phyloP scores from a whole-genome alignment of 768 basidiomycete species.

The Pleurotus salmoneostramineus region DNA sequence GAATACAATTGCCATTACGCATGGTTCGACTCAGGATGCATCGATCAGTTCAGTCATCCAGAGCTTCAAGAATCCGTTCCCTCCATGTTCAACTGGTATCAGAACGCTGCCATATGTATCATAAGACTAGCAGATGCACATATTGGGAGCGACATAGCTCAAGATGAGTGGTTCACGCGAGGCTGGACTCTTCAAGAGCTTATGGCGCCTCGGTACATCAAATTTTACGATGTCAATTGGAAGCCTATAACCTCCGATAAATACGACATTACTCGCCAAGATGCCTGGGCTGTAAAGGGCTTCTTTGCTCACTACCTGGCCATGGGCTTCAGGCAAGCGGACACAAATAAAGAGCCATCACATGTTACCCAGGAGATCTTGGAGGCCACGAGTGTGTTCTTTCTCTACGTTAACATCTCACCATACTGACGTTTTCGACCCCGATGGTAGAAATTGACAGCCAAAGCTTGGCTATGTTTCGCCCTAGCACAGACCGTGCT shows the following conservation, averaged over 20 bases:
- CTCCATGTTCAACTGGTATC: neutral
- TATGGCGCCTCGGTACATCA: neutral
- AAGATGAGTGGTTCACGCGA: neutral
- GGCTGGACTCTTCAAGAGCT: conserved; percentile 1
- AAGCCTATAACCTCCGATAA: neutral
- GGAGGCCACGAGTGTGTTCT: neutral
- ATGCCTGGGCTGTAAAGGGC: neutral
- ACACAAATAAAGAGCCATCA: neutral
- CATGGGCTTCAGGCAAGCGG: neutral
- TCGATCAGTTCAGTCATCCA: neutral
- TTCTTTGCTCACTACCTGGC: neutral
- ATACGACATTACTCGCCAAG: neutral
- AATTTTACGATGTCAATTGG: neutral
- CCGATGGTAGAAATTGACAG: neutral
- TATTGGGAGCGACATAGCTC: neutral
- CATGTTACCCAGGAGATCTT: neutral
- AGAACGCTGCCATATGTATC: neutral
- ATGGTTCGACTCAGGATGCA: neutral
- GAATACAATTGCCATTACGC: neutral
- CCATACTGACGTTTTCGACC: neutral
- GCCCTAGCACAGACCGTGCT: neutral
- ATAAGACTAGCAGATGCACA: neutral
- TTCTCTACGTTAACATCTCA: neutral
- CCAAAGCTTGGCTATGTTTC: neutral
- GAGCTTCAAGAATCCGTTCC: neutral